phyloP scores from a whole-genome alignment of 2,329 filamentous ascomycete genomes.

The Beauveria scarabaeidicola region DNA sequence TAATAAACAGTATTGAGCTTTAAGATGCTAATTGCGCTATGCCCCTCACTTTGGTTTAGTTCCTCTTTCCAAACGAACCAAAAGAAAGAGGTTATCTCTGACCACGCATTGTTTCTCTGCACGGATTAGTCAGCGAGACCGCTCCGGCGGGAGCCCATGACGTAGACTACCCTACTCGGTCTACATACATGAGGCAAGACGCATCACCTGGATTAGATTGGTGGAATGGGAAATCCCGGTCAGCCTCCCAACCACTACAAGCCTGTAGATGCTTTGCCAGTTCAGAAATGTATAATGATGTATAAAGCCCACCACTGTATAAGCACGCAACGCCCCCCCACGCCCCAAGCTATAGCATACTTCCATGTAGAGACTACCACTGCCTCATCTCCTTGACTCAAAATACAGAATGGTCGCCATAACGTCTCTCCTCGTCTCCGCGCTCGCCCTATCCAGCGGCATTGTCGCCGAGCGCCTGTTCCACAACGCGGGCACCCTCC shows the following conservation, averaged over 20 bases:
- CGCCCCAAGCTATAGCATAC: neutral
- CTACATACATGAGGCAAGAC: too few relatives aligned
- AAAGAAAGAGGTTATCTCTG: too few relatives aligned
- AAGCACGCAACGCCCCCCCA: conserved; percentile 5
- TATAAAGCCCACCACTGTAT: neutral
- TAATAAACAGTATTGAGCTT: too few relatives aligned
- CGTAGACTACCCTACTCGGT: too few relatives aligned
- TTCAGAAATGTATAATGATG: neutral
- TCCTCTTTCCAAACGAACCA: too few relatives aligned
- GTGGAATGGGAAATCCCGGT: neutral
- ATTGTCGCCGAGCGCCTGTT: conserved; percentile 29
- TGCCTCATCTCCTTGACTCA: neutral
- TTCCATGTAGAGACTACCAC: neutral
- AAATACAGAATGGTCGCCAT: conserved; percentile 9
- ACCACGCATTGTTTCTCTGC: too few relatives aligned
- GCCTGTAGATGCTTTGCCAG: neutral
- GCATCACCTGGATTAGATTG: neutral
- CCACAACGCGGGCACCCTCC: conserved; percentile 31
- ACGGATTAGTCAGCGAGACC: too few relatives aligned
- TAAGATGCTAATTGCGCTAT: too few relatives aligned
- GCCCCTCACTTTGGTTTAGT: too few relatives aligned
- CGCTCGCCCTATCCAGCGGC: conserved; percentile 18
- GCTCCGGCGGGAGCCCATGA: too few relatives aligned
- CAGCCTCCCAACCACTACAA: neutral
- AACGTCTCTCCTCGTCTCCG: conserved; percentile 11